These are phyloP conservation scores for Mycena indigotica DNA, from an alignment of 768 basidiomycete genomes.

Conservation along the genomic window DNA sequence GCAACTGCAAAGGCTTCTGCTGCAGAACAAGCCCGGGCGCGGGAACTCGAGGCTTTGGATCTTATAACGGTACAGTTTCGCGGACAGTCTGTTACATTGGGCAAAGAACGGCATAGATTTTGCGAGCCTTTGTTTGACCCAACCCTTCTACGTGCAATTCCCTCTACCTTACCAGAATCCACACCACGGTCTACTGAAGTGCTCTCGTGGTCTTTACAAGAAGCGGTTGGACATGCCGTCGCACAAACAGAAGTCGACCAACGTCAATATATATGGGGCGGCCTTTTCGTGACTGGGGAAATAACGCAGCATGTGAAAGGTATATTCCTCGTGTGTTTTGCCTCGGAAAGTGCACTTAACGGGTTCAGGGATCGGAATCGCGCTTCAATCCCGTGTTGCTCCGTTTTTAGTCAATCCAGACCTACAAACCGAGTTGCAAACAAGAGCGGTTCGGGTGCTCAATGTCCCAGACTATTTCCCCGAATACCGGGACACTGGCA, in stretches of 20 bases:
- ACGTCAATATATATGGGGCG: constrained; percentile 75
- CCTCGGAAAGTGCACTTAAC: background rate
- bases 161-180: constrained; percentile 23
- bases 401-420: constrained; percentile 65
- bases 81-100: constrained; percentile 71
- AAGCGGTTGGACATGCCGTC: constrained; percentile 67
- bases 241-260: constrained; percentile 62
- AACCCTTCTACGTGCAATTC: constrained; percentile 47
- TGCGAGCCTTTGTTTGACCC: constrained; percentile 90
- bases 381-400: constrained; percentile 71
- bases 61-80: constrained; percentile 76
- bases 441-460: constrained; percentile 63
- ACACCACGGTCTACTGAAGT: constrained; percentile 28
- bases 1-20: constrained; percentile 71
- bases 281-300: constrained; percentile 80
- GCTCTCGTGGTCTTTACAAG: constrained; percentile 56
- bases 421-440: constrained; percentile 69
- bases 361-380: constrained; percentile 57
- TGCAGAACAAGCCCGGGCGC: constrained; percentile 77
- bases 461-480: constrained; percentile 88
- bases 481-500: constrained; percentile 85
- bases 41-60: constrained; percentile 83
- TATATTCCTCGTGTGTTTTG: constrained; percentile 29
- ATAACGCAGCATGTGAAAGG: constrained; percentile 73
- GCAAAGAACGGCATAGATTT: constrained; percentile 87